Percentiles rank a stretch among this genome's conserved stretches.
phyloP scores from a whole-genome alignment of 2,329 filamentous ascomycete species.

The Tolypocladium pustulatum region DNA sequence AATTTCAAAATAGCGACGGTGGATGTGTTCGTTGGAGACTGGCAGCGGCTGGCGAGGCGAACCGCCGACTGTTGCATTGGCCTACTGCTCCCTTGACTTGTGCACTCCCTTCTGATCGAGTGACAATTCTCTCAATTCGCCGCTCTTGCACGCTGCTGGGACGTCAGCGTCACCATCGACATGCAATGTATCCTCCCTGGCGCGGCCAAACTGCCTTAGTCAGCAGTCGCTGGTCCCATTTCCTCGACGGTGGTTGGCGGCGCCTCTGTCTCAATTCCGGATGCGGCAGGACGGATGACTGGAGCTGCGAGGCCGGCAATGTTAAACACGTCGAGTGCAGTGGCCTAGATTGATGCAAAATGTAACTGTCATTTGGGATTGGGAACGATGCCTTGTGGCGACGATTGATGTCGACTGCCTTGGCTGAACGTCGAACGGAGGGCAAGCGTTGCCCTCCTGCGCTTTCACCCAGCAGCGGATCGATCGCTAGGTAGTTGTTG shows the following conservation, averaged over 20 bases:
- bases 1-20: slow-evolving; percentile 4
- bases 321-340: background rate
- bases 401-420: background rate
- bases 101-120: background rate
- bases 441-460: background rate
- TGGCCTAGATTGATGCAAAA: background rate
- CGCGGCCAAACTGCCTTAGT: background rate
- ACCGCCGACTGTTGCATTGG: background rate
- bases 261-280: background rate
- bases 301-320: background rate
- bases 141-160: background rate
- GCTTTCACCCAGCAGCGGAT: background rate
- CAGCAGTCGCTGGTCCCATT: background rate
- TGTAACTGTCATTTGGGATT: background rate
- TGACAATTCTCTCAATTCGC: background rate
- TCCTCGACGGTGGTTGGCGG: background rate
- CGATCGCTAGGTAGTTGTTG: too few species aligned
- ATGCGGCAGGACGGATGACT: background rate
- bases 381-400: background rate
- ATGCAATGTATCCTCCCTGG: background rate
- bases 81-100: background rate
- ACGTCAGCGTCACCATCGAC: background rate
- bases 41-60: background rate
- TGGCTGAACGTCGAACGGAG: background rate
- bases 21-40: background rate